These are phyloP conservation scores for Blastomyces gilchristii DNA, from an alignment of 2,329 filamentous ascomycete genomes.

Conservation along the genomic window DNA sequence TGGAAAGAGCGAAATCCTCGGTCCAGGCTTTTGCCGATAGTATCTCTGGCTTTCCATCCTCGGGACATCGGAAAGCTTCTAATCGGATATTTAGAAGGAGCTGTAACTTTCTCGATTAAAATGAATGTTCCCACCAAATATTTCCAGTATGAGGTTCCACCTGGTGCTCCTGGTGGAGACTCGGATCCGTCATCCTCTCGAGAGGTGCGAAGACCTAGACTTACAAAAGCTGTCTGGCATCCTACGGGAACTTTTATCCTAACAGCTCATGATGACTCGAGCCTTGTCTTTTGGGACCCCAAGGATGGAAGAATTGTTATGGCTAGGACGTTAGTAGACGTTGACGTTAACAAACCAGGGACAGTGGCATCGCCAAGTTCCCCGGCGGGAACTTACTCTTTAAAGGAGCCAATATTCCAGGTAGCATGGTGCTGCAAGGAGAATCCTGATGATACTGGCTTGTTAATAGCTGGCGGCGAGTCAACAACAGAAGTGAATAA, in stretches of 20 bases:
- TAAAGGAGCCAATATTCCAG: constrained; percentile 64
- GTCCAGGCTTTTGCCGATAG: constrained; percentile 53
- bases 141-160: constrained; percentile 72
- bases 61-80: constrained; percentile 84
- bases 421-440: constrained; percentile 90
- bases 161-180: constrained; percentile 71
- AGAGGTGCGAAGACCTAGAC: constrained; percentile 55
- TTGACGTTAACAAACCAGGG: constrained; percentile 59
- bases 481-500: constrained; percentile 56
- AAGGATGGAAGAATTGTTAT: constrained; percentile 77
- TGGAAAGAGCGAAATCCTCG: constrained; percentile 66
- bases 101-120: constrained; percentile 89
- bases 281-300: constrained; percentile 86
- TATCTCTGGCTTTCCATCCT: constrained; percentile 77
- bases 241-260: constrained; percentile 83
- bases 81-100: constrained; percentile 82
- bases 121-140: constrained; percentile 68
- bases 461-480: constrained; percentile 76
- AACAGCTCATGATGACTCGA: constrained; percentile 82
- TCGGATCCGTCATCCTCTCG: constrained; percentile 54
- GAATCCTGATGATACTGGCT: constrained; percentile 84
- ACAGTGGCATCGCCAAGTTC: constrained; percentile 26
- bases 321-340: constrained; percentile 68
- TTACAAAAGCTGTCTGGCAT: constrained; percentile 86
- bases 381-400: constrained; percentile 43